These are phyloP conservation scores for Platanus orientalis DNA, from an alignment of 164 flowering plant genomes.

Conservation along the genomic window DNA sequence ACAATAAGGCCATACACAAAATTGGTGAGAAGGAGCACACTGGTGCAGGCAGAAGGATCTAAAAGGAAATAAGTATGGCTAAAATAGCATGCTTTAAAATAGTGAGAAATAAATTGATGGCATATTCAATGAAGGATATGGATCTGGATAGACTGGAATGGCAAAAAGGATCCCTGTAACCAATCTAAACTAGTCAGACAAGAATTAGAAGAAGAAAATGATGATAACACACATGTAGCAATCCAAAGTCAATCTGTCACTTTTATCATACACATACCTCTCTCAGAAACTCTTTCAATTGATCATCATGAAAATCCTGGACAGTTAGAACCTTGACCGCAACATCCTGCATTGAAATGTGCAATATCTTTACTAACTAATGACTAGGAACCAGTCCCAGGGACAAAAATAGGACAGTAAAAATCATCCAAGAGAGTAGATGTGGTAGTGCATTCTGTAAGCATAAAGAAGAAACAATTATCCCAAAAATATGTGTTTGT, in stretches of 20 bases:
- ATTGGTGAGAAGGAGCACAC: too few relatives aligned
- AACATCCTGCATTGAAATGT: constrained; percentile 70
- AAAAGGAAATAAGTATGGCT: too few relatives aligned
- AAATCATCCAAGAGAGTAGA: not conserved
- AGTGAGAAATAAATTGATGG: too few relatives aligned
- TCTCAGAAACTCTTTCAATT: constrained; percentile 80
- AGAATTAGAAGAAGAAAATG: not conserved
- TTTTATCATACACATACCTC: constrained; percentile 44
- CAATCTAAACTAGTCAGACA: too few relatives aligned
- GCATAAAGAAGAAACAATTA: not conserved
- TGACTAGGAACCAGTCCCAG: not conserved
- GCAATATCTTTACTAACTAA: not conserved
- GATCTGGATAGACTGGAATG: too few relatives aligned
- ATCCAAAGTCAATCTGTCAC: not conserved
- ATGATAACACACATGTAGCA: not conserved
- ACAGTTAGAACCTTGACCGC: constrained; percentile 87
- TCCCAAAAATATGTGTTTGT: too few relatives aligned
- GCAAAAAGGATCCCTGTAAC: too few relatives aligned
- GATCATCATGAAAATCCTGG: constrained; percentile 86
- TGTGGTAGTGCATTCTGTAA: not conserved
- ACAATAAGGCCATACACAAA: too few relatives aligned
- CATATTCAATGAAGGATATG: too few relatives aligned
- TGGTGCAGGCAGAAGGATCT: too few relatives aligned
- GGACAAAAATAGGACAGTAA: not conserved
- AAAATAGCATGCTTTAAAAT: too few relatives aligned